phyloP scores from a whole-genome alignment of 345 rosid genomes.

The Cochlearia excelsa region DNA sequence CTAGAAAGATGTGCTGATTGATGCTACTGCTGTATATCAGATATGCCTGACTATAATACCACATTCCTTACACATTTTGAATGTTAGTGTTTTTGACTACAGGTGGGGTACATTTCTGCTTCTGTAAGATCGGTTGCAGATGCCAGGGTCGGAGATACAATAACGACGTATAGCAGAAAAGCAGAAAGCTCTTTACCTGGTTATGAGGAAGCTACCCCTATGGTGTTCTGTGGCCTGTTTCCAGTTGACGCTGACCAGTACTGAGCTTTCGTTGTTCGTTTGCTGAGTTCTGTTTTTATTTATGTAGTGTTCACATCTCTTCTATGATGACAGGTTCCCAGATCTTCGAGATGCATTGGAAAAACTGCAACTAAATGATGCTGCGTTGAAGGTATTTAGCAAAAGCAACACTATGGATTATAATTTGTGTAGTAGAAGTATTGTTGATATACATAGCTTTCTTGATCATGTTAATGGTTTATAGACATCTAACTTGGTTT shows the following conservation, averaged over 20 bases:
- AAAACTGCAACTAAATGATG: slow-evolving; percentile 95
- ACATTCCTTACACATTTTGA: slow-evolving; percentile 17
- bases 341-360: slow-evolving; percentile 97
- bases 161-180: slow-evolving; percentile 61
- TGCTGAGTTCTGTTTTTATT: slow-evolving; percentile 19
- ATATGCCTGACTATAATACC: slow-evolving; percentile 7
- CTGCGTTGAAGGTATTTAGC: slow-evolving; percentile 75
- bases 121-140: slow-evolving; percentile 94
- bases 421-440: too few species aligned
- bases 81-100: slow-evolving; percentile 26
- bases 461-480: background rate
- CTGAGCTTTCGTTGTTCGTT: slow-evolving; percentile 26
- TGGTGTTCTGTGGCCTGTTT: slow-evolving; percentile 98
- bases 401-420: too few species aligned
- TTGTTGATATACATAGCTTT: too few species aligned
- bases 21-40: slow-evolving; percentile 15
- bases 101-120: slow-evolving; percentile 98
- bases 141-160: slow-evolving; percentile 97
- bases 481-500: slow-evolving; percentile 20
- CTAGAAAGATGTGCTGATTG: slow-evolving; percentile 16
- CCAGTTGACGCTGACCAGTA: slow-evolving; percentile 99
- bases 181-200: slow-evolving; percentile 86
- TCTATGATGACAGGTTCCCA: slow-evolving; percentile 57
- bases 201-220: slow-evolving; percentile 96
- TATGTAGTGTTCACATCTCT: slow-evolving; percentile 26